Conservation (phyloP, 2,329 filamentous ascomycete species). For the Cytospora paraplurivora region DNA sequence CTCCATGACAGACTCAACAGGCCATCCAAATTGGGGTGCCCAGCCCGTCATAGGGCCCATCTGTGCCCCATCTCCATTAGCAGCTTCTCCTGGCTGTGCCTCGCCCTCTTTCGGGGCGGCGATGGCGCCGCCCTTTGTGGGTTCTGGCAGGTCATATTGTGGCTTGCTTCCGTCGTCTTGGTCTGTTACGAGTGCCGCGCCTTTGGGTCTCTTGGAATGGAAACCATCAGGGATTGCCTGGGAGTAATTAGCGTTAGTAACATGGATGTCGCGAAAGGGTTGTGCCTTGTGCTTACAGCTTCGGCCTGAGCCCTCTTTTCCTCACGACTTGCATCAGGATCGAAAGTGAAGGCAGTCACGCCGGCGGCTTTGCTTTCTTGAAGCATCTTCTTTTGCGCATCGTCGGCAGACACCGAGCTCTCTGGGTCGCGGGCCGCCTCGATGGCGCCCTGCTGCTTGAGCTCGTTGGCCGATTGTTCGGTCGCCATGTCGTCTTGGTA, state of each 20-base stretch:
- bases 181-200: slow-evolving; percentile 75
- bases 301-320: slow-evolving; percentile 80
- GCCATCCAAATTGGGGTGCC: slow-evolving; percentile 82
- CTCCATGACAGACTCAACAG: slow-evolving; percentile 56
- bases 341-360: slow-evolving; percentile 78
- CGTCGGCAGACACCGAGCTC: slow-evolving; percentile 66
- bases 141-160: slow-evolving; percentile 75
- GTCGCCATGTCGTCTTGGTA: slow-evolving; percentile 37
- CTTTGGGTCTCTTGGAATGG: slow-evolving; percentile 63
- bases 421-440: slow-evolving; percentile 75
- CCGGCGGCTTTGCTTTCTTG: slow-evolving; percentile 79
- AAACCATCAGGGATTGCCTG: slow-evolving; percentile 67
- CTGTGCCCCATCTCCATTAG: slow-evolving; percentile 57
- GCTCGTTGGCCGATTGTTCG: slow-evolving; percentile 52
- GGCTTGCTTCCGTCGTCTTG: slow-evolving; percentile 70
- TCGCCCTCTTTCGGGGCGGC: slow-evolving; percentile 53
- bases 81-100: slow-evolving; percentile 52
- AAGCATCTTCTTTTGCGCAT: slow-evolving; percentile 73
- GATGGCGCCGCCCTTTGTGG: slow-evolving; percentile 70
- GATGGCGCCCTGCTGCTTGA: slow-evolving; percentile 78
- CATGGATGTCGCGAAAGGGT: not conserved
- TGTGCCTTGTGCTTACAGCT: slow-evolving; percentile 63
- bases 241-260: slow-evolving; percentile 3
- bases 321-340: slow-evolving; percentile 80
- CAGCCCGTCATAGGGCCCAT: slow-evolving; percentile 72